Percentiles rank a stretch among this genome's conserved stretches.
Conservation (phyloP, 1,284 basidiomycete species). For the Apiotrichum mycotoxinovorans region DNA sequence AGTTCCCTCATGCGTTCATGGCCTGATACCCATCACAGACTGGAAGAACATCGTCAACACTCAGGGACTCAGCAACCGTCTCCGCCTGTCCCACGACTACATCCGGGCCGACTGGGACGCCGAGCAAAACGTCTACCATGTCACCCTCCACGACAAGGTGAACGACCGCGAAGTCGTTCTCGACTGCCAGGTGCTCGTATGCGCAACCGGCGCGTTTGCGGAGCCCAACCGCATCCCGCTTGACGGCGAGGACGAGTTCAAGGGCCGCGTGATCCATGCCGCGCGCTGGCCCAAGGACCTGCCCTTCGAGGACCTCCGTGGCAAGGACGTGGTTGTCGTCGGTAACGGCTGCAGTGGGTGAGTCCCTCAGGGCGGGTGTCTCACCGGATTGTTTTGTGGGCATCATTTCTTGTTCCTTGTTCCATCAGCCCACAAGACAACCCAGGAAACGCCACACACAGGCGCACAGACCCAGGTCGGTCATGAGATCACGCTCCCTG, state of each 20-base stretch:
- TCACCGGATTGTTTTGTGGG: too few species aligned
- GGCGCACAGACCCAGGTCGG: too few species aligned
- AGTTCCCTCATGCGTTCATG: too few species aligned
- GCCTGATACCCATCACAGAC: too few species aligned
- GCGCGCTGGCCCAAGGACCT: slow-evolving; percentile 29
- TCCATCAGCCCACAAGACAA: too few species aligned
- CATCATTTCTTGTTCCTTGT: too few species aligned
- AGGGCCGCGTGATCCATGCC: slow-evolving; percentile 27
- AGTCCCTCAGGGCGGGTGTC: background rate
- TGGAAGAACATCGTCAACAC: slow-evolving; percentile 17
- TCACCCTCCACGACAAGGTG: slow-evolving; percentile 15
- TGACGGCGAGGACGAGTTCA: slow-evolving; percentile 22
- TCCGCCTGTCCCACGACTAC: slow-evolving; percentile 15
- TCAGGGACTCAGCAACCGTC: slow-evolving; percentile 17
- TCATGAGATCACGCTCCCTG: too few species aligned
- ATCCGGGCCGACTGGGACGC: slow-evolving; percentile 20
- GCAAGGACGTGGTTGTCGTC: slow-evolving; percentile 20
- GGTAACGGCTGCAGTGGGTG: slow-evolving; percentile 21
- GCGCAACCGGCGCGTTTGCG: slow-evolving; percentile 16
- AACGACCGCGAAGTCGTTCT: slow-evolving; percentile 12
- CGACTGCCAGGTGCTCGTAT: slow-evolving; percentile 16
- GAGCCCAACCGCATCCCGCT: slow-evolving; percentile 18
- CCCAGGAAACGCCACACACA: too few species aligned
- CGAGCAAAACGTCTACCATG: slow-evolving; percentile 8
- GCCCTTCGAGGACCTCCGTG: slow-evolving; percentile 13